These are phyloP conservation scores for Talaromyces wortmannii DNA, from an alignment of 495 filamentous ascomycete species.

Conservation along the genomic window DNA sequence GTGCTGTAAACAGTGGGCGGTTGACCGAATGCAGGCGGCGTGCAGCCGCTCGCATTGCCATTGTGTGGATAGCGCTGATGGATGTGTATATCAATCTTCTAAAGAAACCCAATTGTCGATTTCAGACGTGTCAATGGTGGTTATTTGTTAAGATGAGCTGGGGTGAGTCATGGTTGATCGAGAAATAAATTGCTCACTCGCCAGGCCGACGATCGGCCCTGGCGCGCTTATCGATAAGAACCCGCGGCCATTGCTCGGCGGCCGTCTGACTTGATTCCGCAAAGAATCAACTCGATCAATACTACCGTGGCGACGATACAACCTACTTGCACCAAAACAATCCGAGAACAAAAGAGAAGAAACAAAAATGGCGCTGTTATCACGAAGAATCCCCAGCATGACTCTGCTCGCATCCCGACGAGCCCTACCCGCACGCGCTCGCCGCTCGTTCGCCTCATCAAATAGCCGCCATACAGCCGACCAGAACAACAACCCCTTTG, in stretches of 20 bases:
- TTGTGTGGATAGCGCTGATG: slow-evolving; percentile 4
- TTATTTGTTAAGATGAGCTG: background rate
- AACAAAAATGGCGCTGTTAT: background rate
- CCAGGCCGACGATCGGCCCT: slow-evolving; percentile 1
- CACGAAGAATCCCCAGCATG: slow-evolving; percentile 8
- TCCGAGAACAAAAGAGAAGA: background rate
- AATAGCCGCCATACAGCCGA: slow-evolving; percentile 19
- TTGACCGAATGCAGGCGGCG: slow-evolving; percentile 26
- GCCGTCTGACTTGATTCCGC: no score
- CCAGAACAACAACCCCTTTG: slow-evolving; percentile 19
- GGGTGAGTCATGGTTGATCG: slow-evolving; percentile 5
- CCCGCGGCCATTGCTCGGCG: background rate
- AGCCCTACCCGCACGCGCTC: slow-evolving; percentile 7
- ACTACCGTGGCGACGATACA: no score
- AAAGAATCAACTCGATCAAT: no score
- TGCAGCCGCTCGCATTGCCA: slow-evolving; percentile 27
- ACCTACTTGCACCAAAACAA: no score
- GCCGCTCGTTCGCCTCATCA: slow-evolving; percentile 19
- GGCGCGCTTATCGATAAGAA: slow-evolving; percentile 3
- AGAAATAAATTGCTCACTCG: slow-evolving; percentile 3
- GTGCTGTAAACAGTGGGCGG: background rate
- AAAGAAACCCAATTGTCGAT: no score
- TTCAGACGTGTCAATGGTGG: background rate
- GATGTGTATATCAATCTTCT: background rate
- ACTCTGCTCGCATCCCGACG: slow-evolving; percentile 9